These are phyloP conservation scores for Mucor plumbeus DNA, from an alignment of 371 early-diverging fungal species.

Conservation along the genomic window DNA sequence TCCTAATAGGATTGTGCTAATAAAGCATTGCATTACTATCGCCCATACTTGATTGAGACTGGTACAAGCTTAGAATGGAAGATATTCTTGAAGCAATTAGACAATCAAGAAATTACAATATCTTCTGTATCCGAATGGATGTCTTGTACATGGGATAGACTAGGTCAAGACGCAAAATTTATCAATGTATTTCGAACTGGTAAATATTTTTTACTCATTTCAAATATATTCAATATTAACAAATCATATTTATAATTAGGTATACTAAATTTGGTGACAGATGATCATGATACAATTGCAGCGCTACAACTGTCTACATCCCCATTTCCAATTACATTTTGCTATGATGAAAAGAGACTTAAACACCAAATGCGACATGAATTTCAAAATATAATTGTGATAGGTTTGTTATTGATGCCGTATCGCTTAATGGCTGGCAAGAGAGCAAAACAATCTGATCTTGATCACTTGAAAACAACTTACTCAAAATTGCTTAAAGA, in stretches of 20 bases:
- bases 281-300: conserved; percentile 16
- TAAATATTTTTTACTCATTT: conserved; percentile 3
- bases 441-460: conserved; percentile 41
- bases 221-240: neutral
- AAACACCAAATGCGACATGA: conserved; percentile 68
- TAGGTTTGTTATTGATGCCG: conserved; percentile 65
- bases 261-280: conserved; percentile 29
- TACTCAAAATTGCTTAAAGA: conserved; percentile 44
- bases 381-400: conserved; percentile 74
- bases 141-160: conserved; percentile 35
- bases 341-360: conserved; percentile 67
- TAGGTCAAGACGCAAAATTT: conserved; percentile 31
- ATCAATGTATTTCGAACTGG: conserved; percentile 36
- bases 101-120: conserved; percentile 34
- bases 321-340: conserved; percentile 59
- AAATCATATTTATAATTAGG: conserved; percentile 11
- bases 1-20: conserved; percentile 32
- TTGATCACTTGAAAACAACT: conserved; percentile 45
- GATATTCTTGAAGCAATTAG: conserved; percentile 61
- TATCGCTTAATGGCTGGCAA: conserved; percentile 62
- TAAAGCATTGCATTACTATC: conserved; percentile 31
- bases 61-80: conserved; percentile 63
- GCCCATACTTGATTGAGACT: conserved; percentile 27
- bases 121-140: conserved; percentile 46
- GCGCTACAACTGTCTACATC: conserved; percentile 7